A percentile compares a stretch with the other conserved stretches of the same genome.
These are phyloP conservation scores for Trypethelium eluteriae DNA, from an alignment of 495 filamentous ascomycete species.

Conservation along the genomic window DNA sequence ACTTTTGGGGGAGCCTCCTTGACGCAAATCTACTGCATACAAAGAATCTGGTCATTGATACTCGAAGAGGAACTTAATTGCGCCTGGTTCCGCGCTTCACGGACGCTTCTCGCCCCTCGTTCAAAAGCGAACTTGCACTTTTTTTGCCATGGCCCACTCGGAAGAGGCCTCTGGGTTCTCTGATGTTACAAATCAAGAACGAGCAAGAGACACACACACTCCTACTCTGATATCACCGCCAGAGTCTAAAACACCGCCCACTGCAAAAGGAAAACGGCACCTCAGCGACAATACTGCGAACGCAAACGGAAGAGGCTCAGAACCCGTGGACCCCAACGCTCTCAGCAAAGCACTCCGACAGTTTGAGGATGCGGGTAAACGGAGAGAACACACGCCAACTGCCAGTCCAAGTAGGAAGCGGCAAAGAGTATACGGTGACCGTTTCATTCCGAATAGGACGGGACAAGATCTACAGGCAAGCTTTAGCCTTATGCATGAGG, in stretches of 20 bases:
- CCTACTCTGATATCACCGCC: conserved; percentile 38
- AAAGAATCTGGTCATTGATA: not conserved
- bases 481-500: conserved; percentile 78
- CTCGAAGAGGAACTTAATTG: not conserved
- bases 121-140: not conserved
- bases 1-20: not conserved
- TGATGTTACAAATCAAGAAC: conserved; percentile 2
- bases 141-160: not conserved
- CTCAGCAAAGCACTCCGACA: conserved; percentile 57
- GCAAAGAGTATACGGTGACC: conserved; percentile 76
- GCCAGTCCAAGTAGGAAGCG: conserved; percentile 80
- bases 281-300: conserved; percentile 28
- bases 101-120: not conserved
- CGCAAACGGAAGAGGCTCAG: conserved; percentile 40
- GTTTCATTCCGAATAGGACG: conserved; percentile 92
- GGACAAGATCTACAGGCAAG: conserved; percentile 89
- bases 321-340: conserved; percentile 54
- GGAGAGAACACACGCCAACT: conserved; percentile 61
- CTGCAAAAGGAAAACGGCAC: conserved; percentile 36
- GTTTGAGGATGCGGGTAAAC: conserved; percentile 53
- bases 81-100: not conserved
- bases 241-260: conserved; percentile 40
- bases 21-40: not conserved
- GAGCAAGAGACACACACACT: conserved; percentile 21
- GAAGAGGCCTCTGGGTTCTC: not conserved